Conservation (phyloP, 768 basidiomycete genomes). For the Zangia roseola region DNA sequence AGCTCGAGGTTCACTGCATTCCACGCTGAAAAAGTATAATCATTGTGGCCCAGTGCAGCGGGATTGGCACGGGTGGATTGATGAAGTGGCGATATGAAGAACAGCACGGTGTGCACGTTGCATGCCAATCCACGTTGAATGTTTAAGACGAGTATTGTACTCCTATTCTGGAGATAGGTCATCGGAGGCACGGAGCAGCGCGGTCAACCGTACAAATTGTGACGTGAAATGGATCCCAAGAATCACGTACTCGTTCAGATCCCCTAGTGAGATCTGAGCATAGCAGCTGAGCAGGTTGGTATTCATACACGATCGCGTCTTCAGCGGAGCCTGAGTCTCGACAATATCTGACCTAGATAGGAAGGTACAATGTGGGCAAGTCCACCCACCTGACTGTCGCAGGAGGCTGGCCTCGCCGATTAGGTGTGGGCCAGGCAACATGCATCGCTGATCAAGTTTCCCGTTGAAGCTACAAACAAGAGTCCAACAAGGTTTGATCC, state of each 20-base stretch:
- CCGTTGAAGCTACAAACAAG: neutral
- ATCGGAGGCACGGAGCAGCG: constrained; percentile 11
- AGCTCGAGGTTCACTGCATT: neutral
- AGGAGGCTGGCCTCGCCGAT: constrained; percentile 18
- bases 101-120: constrained; percentile 22
- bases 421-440: constrained; percentile 17
- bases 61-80: constrained; percentile 8
- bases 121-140: constrained; percentile 20
- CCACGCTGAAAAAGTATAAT: constrained; percentile 4
- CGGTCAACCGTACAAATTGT: constrained; percentile 7
- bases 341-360: constrained; percentile 11
- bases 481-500: constrained; percentile 5
- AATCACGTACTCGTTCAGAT: constrained; percentile 7
- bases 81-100: neutral
- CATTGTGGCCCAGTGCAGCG: neutral
- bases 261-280: constrained; percentile 1
- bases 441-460: constrained; percentile 8
- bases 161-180: constrained; percentile 13
- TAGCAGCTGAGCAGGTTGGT: constrained; percentile 7
- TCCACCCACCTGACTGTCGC: constrained; percentile 4
- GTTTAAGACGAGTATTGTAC: constrained; percentile 1
- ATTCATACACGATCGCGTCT: constrained; percentile 16
- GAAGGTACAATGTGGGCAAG: constrained; percentile 9
- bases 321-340: constrained; percentile 21
- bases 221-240: constrained; percentile 20